Conservation (phyloP, 305 asterid species). For the Stenogyne calaminthoides region DNA sequence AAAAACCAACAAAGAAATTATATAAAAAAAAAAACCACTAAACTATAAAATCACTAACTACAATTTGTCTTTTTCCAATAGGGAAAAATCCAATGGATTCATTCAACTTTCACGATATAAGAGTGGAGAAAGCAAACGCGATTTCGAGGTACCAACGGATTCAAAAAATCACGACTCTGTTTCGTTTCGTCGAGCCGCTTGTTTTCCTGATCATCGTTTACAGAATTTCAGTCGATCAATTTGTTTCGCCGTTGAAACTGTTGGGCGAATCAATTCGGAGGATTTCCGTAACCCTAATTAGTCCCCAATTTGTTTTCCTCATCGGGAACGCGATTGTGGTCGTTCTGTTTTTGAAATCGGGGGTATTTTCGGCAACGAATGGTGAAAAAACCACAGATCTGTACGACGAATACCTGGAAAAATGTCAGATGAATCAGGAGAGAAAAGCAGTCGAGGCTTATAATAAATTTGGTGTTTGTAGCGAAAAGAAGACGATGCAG, state of each 20-base stretch:
- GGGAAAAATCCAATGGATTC: slow-evolving; percentile 45
- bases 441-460: slow-evolving; percentile 7
- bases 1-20: background rate
- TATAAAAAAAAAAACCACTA: too few species aligned
- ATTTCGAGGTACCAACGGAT: slow-evolving; percentile 40
- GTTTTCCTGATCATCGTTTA: slow-evolving; percentile 48
- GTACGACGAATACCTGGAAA: slow-evolving; percentile 68
- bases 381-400: slow-evolving; percentile 40
- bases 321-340: slow-evolving; percentile 68
- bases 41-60: background rate
- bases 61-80: background rate
- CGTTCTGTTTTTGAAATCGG: slow-evolving; percentile 58
- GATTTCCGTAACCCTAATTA: slow-evolving; percentile 41
- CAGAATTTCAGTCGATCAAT: slow-evolving; percentile 41
- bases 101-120: slow-evolving; percentile 40
- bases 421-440: slow-evolving; percentile 40
- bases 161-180: slow-evolving; percentile 41
- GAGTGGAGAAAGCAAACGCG: slow-evolving; percentile 61
- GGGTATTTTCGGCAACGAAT: slow-evolving; percentile 36
- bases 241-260: slow-evolving; percentile 36
- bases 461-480: background rate
- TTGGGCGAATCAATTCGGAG: slow-evolving; percentile 47
- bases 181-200: slow-evolving; percentile 54
- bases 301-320: slow-evolving; percentile 71
- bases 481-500: slow-evolving; percentile 28